Evolutionary conservation across 108 stramenopile genomes (phyloP).

Genomic region (Fistulifera solaris): DNA sequence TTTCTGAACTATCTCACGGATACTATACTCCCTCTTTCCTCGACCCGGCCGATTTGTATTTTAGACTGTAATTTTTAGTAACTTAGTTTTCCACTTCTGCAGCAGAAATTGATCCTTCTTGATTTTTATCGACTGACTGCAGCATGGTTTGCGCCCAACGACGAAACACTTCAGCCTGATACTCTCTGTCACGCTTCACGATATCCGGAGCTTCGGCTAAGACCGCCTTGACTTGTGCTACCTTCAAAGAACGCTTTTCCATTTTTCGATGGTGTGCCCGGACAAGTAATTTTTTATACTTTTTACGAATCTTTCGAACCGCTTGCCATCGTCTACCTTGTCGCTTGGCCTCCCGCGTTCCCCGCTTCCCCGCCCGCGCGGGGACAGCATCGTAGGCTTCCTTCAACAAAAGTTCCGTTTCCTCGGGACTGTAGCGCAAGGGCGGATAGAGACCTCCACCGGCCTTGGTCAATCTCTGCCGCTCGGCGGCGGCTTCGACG

Average conservation of each 20-base stretch:
- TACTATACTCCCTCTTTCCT: too few relatives aligned
- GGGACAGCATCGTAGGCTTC: slow-evolving; percentile 68
- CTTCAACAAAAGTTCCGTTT: slow-evolving; percentile 66
- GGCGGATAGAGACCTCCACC: slow-evolving; percentile 59
- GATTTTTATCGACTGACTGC: neutral
- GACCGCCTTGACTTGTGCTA: slow-evolving; percentile 30
- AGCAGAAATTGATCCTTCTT: neutral
- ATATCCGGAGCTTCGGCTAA: slow-evolving; percentile 33
- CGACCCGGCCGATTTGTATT: too few relatives aligned
- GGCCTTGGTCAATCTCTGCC: neutral
- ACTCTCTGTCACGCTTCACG: slow-evolving; percentile 36
- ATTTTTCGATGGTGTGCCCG: slow-evolving; percentile 53
- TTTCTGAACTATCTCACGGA: too few relatives aligned
- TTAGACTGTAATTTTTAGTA: too few relatives aligned
- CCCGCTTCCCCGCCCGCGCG: slow-evolving; percentile 58
- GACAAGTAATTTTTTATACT: slow-evolving; percentile 46
- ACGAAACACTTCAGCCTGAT: slow-evolving; percentile 53
- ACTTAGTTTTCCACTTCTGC: neutral
- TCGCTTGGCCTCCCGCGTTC: slow-evolving; percentile 58
- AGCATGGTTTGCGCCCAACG: slow-evolving; percentile 30
- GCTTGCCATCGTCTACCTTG: slow-evolving; percentile 46
- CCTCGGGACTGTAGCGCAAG: slow-evolving; percentile 68
- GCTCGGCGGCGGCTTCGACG: slow-evolving; percentile 2
- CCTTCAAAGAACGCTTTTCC: slow-evolving; percentile 46
- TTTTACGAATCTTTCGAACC: slow-evolving; percentile 43